Conservation (phyloP, 768 basidiomycete genomes). For the Termitomyces sp. region DNA sequence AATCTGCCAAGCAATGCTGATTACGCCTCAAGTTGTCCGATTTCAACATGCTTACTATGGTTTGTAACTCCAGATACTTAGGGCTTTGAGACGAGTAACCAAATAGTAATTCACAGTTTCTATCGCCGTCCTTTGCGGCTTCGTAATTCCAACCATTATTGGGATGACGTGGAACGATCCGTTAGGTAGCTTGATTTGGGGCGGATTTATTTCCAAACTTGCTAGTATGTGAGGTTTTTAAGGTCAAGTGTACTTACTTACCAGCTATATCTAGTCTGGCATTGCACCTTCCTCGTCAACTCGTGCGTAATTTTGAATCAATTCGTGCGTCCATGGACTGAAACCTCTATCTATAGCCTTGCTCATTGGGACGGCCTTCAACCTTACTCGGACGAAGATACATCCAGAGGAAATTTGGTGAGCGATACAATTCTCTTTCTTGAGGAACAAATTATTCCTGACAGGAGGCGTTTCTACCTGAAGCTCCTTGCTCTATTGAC, state of each 20-base stretch:
- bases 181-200: slow-evolving; percentile 67
- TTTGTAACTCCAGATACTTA: not conserved
- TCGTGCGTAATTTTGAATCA: slow-evolving; percentile 38
- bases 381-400: slow-evolving; percentile 76
- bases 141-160: slow-evolving; percentile 50
- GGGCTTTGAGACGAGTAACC: not conserved
- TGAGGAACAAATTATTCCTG: not conserved
- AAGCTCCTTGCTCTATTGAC: slow-evolving; percentile 1
- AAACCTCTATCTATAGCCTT: slow-evolving; percentile 31
- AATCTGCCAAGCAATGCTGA: not conserved
- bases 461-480: not conserved
- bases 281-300: slow-evolving; percentile 67
- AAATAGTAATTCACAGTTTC: not conserved
- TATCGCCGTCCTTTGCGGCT: not conserved
- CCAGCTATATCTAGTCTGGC: slow-evolving; percentile 46
- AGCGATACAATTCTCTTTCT: not conserved
- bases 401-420: slow-evolving; percentile 70
- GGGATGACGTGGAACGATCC: slow-evolving; percentile 59
- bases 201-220: slow-evolving; percentile 57
- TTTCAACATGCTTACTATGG: not conserved
- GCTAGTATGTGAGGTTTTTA: slow-evolving; percentile 38
- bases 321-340: not conserved
- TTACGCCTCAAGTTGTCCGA: not conserved
- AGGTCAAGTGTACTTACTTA: not conserved
- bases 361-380: slow-evolving; percentile 83